Evolutionary conservation across 2,329 filamentous ascomycete genomes (phyloP), one percentile per base, ranked within the genome.

Genomic region (Diplodia seriata): DNA sequence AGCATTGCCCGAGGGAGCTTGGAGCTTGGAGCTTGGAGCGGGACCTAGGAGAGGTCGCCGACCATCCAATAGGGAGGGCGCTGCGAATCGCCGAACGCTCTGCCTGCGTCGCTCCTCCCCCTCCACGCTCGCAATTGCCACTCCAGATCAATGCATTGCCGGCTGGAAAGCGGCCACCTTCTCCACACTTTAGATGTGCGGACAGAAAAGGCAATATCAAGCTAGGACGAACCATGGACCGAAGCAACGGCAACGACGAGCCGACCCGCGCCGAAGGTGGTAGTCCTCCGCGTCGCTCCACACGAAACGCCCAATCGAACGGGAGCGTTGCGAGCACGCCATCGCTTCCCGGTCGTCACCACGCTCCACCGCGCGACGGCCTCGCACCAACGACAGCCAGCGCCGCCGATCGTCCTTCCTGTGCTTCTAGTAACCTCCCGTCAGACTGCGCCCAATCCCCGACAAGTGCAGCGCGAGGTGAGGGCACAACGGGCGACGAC

Each of bases 301-400:
- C 57, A 20, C 57, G 23, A 23, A 20, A 33, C 40, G 57, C 40
- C 57, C 57, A 62, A 62, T 62, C 57, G 57, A n/a, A 26, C 40
- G 9, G 14, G 5, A 11, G 8, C 12, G 20, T 12, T 23, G 23
- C 40, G 57, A 62, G 57, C 57, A 62, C 57, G 57, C 15, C 57
- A 62, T 62, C 57, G 57, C 23, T 49, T 49, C 57, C 57, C 40
- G 57, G 57, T 36, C 40, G 40, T 49, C 57, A 20, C 26, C 26
- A 62, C 8, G 38, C 31, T 8, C 57, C 23, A 18, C 15, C n/a
- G 18, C 55, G 9, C 33, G 31, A 40, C 8, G 31, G 6, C 31
- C 31, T 33, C 31, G 31, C 31, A 8, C 56, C 36, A 14, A 4
- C 56, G 5, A 15, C 38, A 15, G 4, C 56, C 31, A 9, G 31